Conservation (phyloP, 2,329 filamentous ascomycete genomes). For the Fusarium tanahbumbuense region DNA sequence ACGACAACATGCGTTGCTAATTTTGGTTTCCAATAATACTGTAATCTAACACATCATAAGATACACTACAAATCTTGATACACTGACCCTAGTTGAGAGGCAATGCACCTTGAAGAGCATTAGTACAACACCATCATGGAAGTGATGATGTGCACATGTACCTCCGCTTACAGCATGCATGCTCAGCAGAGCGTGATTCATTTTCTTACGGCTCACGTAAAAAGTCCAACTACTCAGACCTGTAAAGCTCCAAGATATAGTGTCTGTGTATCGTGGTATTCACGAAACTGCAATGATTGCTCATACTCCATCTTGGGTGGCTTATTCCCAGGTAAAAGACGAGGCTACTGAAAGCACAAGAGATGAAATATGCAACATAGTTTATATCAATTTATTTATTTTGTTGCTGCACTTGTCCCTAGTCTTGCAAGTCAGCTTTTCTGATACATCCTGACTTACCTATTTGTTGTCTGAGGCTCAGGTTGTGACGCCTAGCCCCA, state of each 20-base stretch:
- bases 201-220: not conserved
- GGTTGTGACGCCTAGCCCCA: conserved; percentile 37
- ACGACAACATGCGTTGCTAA: not conserved
- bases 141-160: not conserved
- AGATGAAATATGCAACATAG: not conserved
- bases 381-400: not conserved
- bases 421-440: not conserved
- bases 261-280: not conserved
- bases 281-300: not conserved
- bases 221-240: not conserved
- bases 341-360: not conserved
- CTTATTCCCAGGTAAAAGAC: not conserved
- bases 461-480: not conserved
- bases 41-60: not conserved
- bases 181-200: not conserved
- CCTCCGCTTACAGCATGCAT: not conserved
- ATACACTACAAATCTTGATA: not conserved
- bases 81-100: not conserved
- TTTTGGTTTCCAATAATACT: not conserved
- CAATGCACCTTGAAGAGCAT: not conserved
- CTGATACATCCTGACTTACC: not conserved
- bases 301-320: not conserved
- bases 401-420: not conserved
- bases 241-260: not conserved
- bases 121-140: not conserved